These are phyloP conservation scores for Penicillium flavigenum DNA, from an alignment of 495 filamentous ascomycete genomes.

Conservation along the genomic window DNA sequence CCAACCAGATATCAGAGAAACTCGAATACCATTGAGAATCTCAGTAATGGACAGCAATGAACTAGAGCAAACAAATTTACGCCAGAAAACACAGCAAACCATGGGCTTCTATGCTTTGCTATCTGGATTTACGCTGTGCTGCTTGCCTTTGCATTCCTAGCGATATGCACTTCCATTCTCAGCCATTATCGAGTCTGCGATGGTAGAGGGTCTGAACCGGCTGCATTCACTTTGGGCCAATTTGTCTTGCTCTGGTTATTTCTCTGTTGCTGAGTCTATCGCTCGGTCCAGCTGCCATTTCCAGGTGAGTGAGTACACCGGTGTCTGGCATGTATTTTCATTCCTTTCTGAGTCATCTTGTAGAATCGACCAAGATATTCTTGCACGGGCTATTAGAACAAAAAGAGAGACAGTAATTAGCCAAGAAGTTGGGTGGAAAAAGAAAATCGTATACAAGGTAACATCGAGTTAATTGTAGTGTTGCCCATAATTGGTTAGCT, in stretches of 20 bases:
- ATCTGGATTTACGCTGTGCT: background rate
- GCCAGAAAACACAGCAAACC: background rate
- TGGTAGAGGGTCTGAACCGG: background rate
- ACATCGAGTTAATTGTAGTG: too few relatives aligned
- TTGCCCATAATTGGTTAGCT: slow-evolving; percentile 1
- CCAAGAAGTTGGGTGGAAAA: background rate
- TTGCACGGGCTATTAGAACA: background rate
- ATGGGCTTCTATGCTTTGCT: background rate
- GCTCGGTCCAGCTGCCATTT: background rate
- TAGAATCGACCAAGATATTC: background rate
- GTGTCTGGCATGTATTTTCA: background rate
- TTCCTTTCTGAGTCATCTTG: background rate
- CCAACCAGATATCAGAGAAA: background rate
- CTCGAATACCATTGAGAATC: background rate
- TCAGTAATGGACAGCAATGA: background rate
- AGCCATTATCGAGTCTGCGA: background rate
- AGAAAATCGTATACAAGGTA: background rate
- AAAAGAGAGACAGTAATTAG: background rate
- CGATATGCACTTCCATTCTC: background rate
- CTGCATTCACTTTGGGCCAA: background rate
- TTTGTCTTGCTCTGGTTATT: background rate
- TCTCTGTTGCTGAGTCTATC: background rate
- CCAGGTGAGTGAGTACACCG: background rate
- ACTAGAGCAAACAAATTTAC: background rate
- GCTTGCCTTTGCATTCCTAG: background rate